Conservation (phyloP, 148 eudicot genomes). For the Vaccinium darrowii region DNA sequence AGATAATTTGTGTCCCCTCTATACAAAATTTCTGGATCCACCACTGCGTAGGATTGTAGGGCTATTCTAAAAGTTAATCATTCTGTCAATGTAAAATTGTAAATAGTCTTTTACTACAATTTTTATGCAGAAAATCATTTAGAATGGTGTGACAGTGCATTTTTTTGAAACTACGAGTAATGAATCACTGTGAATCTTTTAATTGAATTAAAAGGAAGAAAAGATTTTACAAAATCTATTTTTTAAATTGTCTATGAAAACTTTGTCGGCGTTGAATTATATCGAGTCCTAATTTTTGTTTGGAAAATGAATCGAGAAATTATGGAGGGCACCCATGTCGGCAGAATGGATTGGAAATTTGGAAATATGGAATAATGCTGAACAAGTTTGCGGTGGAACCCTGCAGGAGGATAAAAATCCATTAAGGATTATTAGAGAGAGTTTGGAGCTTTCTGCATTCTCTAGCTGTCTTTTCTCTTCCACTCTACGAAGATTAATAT, state of each 20-base stretch:
- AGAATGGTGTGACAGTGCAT: no score
- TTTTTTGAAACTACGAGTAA: background rate
- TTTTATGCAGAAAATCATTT: no score
- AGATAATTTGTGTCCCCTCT: no score
- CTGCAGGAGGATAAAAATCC: slow-evolving; percentile 16
- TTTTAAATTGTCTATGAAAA: no score
- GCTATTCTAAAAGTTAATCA: no score
- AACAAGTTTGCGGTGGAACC: slow-evolving; percentile 12
- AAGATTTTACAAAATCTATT: background rate
- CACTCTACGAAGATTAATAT: no score
- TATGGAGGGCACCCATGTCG: slow-evolving; percentile 19
- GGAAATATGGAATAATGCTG: background rate
- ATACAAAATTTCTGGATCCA: no score
- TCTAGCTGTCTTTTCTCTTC: slow-evolving; percentile 16
- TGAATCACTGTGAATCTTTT: background rate
- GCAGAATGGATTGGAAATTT: slow-evolving; percentile 8
- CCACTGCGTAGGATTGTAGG: no score
- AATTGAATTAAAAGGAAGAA: background rate
- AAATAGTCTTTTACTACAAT: no score
- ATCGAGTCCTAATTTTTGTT: background rate
- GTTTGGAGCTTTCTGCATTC: slow-evolving; percentile 17
- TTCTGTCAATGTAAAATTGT: no score
- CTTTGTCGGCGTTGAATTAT: no score
- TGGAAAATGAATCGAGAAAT: background rate
- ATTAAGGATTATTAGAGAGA: background rate